Conservation (phyloP, 352 stramenopile species). For the Pythium phragmitis region DNA sequence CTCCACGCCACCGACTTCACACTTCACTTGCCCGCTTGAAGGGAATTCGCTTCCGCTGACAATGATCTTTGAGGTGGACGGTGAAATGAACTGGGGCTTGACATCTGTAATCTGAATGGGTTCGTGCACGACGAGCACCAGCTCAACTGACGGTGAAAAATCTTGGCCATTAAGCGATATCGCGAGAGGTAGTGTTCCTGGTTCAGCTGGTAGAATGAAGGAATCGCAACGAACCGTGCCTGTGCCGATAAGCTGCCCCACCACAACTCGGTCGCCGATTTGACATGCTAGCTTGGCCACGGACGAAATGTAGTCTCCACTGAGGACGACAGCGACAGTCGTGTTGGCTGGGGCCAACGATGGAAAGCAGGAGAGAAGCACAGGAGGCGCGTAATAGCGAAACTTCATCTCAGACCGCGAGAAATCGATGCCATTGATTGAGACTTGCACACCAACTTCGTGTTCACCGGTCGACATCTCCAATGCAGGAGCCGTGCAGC, state of each 20-base stretch:
- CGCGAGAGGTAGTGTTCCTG: not conserved
- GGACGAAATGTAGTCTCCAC: slow-evolving; percentile 20
- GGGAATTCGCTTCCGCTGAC: slow-evolving; percentile 12
- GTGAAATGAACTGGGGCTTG: slow-evolving; percentile 10
- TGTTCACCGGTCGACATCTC: not conserved
- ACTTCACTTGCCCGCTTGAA: slow-evolving; percentile 4
- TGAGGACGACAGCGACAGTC: slow-evolving; percentile 6
- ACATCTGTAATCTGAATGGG: not conserved
- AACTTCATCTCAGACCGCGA: slow-evolving; percentile 17
- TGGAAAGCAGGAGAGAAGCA: slow-evolving; percentile 8
- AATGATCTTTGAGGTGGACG: not conserved
- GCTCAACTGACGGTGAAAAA: not conserved
- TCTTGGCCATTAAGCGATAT: slow-evolving; percentile 27
- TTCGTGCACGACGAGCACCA: slow-evolving; percentile 12
- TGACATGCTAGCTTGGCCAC: slow-evolving; percentile 8
- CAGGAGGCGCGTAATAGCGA: slow-evolving; percentile 27
- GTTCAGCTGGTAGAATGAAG: not conserved
- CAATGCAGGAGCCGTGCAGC: slow-evolving; percentile 14
- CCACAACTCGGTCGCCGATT: slow-evolving; percentile 7
- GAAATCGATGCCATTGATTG: slow-evolving; percentile 24
- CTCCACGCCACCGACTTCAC: slow-evolving; percentile 15
- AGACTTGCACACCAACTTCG: slow-evolving; percentile 12
- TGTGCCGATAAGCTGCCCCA: slow-evolving; percentile 3
- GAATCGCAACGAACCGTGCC: slow-evolving; percentile 13
- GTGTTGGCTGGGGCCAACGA: slow-evolving; percentile 8